phyloP scores from a whole-genome alignment of 1,139 yeast genomes.

The Saccharomycopsis phalli region DNA sequence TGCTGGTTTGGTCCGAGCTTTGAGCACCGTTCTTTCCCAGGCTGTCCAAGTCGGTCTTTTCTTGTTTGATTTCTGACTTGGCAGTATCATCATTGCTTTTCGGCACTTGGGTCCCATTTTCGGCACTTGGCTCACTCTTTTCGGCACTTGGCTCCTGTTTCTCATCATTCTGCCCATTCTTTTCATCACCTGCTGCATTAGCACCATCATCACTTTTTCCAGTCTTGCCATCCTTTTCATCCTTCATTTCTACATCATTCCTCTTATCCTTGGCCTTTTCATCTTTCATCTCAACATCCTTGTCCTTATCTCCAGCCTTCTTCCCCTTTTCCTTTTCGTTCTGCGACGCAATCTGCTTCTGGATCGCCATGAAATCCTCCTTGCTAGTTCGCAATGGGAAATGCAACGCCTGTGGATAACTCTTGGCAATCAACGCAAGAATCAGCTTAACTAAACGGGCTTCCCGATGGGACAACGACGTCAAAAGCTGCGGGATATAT shows the following conservation, averaged over 20 bases:
- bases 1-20: too few species aligned
- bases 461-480: slow-evolving; percentile 85
- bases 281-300: not conserved
- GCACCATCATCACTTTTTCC: not conserved
- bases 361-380: slow-evolving; percentile 86
- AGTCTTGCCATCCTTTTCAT: not conserved
- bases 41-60: too few species aligned
- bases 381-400: slow-evolving; percentile 92
- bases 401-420: slow-evolving; percentile 94
- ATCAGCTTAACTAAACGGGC: slow-evolving; percentile 84
- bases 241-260: not conserved
- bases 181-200: not conserved
- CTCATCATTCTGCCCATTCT: not conserved
- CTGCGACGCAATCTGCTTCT: slow-evolving; percentile 44
- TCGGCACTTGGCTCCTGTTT: slow-evolving; percentile 1
- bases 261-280: slow-evolving; percentile 1
- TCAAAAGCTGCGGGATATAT: slow-evolving; percentile 85
- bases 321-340: slow-evolving; percentile 51
- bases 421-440: slow-evolving; percentile 84
- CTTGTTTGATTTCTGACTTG: not conserved
- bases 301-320: not conserved
- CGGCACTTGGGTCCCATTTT: slow-evolving; percentile 1
- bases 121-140: not conserved
- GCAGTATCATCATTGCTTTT: not conserved
- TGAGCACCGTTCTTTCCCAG: too few species aligned